Evolutionary conservation across 1,284 basidiomycete genomes (phyloP).

Genomic region (Leccinum fallax): DNA sequence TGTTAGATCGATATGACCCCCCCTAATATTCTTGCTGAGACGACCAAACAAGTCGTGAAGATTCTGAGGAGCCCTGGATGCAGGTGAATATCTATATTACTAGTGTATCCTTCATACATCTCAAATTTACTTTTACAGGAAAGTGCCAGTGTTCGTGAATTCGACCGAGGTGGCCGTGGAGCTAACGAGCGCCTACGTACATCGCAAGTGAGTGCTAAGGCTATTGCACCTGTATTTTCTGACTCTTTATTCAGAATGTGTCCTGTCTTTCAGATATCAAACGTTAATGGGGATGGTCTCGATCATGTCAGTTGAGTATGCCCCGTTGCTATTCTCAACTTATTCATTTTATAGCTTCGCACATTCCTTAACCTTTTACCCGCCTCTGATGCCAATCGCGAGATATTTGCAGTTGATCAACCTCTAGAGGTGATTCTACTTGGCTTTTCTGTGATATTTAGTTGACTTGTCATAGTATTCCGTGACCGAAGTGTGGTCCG

Average conservation of each 20-base stretch:
- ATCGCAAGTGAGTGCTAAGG: slow-evolving; percentile 27
- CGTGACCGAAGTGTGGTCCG: slow-evolving; percentile 85
- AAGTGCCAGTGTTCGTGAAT: slow-evolving; percentile 77
- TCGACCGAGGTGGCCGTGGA: slow-evolving; percentile 79
- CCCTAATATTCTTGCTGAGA: slow-evolving; percentile 86
- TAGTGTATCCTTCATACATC: not conserved
- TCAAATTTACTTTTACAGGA: slow-evolving; percentile 44
- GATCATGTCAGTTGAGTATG: slow-evolving; percentile 54
- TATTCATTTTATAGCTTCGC: slow-evolving; percentile 53
- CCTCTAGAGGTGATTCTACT: slow-evolving; percentile 73
- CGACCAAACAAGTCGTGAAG: slow-evolving; percentile 90
- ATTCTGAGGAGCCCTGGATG: slow-evolving; percentile 94
- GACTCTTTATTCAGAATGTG: slow-evolving; percentile 61
- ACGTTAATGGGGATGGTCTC: slow-evolving; percentile 93
- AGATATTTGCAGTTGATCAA: slow-evolving; percentile 82
- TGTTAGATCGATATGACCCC: slow-evolving; percentile 99
- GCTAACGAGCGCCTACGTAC: slow-evolving; percentile 65
- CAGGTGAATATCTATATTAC: slow-evolving; percentile 48
- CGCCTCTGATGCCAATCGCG: slow-evolving; percentile 78
- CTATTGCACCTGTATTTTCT: slow-evolving; percentile 5
- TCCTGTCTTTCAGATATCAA: slow-evolving; percentile 93
- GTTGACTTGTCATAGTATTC: slow-evolving; percentile 57
- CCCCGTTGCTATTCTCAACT: slow-evolving; percentile 8
- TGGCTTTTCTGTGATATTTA: not conserved
- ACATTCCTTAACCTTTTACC: slow-evolving; percentile 87